A percentile compares a stretch with the other conserved stretches of the same genome.
phyloP scores from a whole-genome alignment of 139 green algal species.

The Mychonastes homosphaera region DNA sequence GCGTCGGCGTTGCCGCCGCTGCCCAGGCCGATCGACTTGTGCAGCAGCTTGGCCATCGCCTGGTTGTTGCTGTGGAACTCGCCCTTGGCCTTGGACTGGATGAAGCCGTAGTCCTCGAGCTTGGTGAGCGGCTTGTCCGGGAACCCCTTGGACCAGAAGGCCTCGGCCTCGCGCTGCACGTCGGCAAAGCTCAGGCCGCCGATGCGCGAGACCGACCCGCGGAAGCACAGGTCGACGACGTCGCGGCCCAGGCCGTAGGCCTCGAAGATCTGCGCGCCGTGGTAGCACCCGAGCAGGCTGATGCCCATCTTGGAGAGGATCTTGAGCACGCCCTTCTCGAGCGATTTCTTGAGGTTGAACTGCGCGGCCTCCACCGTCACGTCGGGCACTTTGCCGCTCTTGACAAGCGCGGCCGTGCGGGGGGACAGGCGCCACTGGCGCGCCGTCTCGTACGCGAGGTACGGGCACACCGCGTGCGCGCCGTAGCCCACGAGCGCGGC shows the following conservation, averaged over 20 bases:
- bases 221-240: constrained; percentile 35
- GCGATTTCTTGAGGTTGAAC: constrained; percentile 83
- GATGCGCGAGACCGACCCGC: constrained; percentile 85
- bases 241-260: constrained; percentile 83
- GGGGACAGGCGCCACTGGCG: constrained; percentile 81
- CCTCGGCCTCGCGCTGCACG: constrained; percentile 79
- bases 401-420: constrained; percentile 77
- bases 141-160: constrained; percentile 64
- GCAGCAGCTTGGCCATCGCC: constrained; percentile 97
- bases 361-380: not conserved
- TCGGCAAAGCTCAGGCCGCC: constrained; percentile 88
- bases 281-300: constrained; percentile 89
- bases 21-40: constrained; percentile 92
- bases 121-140: constrained; percentile 82
- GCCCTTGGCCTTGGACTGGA: constrained; percentile 69
- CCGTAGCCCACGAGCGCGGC: constrained; percentile 92
- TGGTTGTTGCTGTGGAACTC: constrained; percentile 99
- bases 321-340: constrained; percentile 97
- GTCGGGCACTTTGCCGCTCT: constrained; percentile 66
- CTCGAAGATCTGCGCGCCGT: constrained; percentile 96
- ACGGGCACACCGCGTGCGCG: constrained; percentile 93
- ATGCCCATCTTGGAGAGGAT: constrained; percentile 99
- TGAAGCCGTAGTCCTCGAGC: constrained; percentile 97
- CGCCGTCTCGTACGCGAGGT: constrained; percentile 89
- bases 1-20: constrained; percentile 24